These are phyloP conservation scores for Pseudonitzschia pungens DNA, from an alignment of 108 stramenopile species.

Conservation along the genomic window DNA sequence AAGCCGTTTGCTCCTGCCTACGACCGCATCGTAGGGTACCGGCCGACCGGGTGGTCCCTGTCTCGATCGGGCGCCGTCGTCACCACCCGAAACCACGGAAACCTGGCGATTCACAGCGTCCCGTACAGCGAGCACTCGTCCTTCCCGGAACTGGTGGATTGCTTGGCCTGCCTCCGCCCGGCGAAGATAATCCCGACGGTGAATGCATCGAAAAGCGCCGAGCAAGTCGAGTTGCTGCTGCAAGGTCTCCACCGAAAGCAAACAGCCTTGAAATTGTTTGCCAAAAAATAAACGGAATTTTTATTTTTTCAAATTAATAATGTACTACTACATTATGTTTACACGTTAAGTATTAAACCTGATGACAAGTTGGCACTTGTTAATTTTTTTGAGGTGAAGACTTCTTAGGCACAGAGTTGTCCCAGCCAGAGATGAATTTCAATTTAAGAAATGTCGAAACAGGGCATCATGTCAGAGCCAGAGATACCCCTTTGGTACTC, in stretches of 20 bases:
- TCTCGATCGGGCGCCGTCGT: slow-evolving; percentile 36
- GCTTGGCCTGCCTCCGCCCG: slow-evolving; percentile 68
- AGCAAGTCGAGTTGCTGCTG: slow-evolving; percentile 67
- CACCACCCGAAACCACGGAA: slow-evolving; percentile 48
- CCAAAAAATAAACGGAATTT: background rate
- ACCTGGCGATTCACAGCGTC: slow-evolving; percentile 69
- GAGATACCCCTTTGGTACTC: no score
- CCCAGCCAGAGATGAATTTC: no score
- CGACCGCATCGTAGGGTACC: slow-evolving; percentile 61
- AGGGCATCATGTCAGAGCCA: no score
- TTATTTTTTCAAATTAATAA: no score
- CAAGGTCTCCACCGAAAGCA: slow-evolving; percentile 30
- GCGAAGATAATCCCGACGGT: slow-evolving; percentile 82
- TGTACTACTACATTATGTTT: no score
- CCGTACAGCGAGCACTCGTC: slow-evolving; percentile 90
- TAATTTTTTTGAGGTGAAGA: no score
- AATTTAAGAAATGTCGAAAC: no score
- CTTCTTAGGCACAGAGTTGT: no score
- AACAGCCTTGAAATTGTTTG: slow-evolving; percentile 16
- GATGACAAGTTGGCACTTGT: no score
- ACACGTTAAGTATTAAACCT: no score
- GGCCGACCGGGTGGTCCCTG: slow-evolving; percentile 76
- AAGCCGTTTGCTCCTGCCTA: slow-evolving; percentile 49
- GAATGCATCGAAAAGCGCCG: slow-evolving; percentile 61
- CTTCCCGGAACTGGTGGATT: slow-evolving; percentile 87